A percentile compares a stretch with the other conserved stretches of the same genome.
These are phyloP conservation scores for Microthlaspi erraticum DNA, from an alignment of 345 rosid species.

Conservation along the genomic window DNA sequence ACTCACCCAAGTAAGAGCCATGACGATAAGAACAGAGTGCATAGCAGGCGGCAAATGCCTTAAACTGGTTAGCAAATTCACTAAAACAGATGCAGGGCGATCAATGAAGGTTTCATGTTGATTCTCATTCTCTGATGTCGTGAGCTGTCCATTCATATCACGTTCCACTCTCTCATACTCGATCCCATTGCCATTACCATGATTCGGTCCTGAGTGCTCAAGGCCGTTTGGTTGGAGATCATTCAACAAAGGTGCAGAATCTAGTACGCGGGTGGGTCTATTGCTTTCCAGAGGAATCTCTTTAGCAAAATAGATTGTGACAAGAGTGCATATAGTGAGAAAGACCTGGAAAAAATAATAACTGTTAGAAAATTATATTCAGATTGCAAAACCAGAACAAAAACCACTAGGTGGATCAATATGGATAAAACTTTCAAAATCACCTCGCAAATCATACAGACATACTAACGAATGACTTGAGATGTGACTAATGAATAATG, in stretches of 20 bases:
- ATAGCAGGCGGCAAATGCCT: conserved; percentile 93
- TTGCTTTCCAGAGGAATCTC: conserved; percentile 70
- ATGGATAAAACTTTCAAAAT: conserved; percentile 2
- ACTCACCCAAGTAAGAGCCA: conserved; percentile 98
- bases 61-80: conserved; percentile 90
- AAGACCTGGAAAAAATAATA: conserved; percentile 64
- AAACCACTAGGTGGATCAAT: not conserved
- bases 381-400: conserved; percentile 21
- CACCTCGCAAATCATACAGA: conserved; percentile 3
- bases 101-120: conserved; percentile 60
- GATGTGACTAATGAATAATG: conserved; percentile 18
- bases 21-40: conserved; percentile 90
- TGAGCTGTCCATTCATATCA: conserved; percentile 46
- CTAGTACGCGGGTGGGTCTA: conserved; percentile 53
- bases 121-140: conserved; percentile 49
- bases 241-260: conserved; percentile 86
- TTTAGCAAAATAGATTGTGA: conserved; percentile 85
- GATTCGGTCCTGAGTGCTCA: conserved; percentile 55
- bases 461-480: not conserved
- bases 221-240: conserved; percentile 54
- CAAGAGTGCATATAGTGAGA: conserved; percentile 77
- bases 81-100: conserved; percentile 92
- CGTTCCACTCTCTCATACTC: conserved; percentile 49
- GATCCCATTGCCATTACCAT: conserved; percentile 49
- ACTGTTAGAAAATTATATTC: conserved; percentile 18